Conservation (phyloP, 768 basidiomycete genomes). For the Filobasidium floriforme region DNA sequence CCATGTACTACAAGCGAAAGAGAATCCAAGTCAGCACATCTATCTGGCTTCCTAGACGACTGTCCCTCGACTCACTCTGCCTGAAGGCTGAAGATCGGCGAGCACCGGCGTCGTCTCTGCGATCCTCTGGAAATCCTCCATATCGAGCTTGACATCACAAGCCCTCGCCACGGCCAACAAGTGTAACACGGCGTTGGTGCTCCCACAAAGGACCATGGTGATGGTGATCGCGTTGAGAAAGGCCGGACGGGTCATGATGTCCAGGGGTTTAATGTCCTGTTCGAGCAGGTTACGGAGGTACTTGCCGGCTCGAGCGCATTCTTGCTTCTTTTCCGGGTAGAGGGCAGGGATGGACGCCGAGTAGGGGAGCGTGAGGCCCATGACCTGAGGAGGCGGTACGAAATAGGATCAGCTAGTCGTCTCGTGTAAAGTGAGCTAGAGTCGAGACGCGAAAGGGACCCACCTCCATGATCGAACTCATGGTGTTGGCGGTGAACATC, state of each 20-base stretch:
- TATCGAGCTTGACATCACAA: conserved; percentile 62
- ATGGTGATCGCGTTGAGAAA: conserved; percentile 97
- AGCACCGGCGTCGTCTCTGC: conserved; percentile 74
- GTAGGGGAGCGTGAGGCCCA: conserved; percentile 79
- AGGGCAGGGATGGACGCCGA: conserved; percentile 58
- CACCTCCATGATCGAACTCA: conserved; percentile 48
- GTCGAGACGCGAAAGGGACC: no score
- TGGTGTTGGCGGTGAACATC: conserved; percentile 64
- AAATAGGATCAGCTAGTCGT: no score
- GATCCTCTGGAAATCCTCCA: conserved; percentile 79
- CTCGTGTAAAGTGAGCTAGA: no score
- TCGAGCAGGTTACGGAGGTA: conserved; percentile 69
- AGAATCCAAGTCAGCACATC: conserved; percentile 60
- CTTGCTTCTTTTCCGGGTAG: conserved; percentile 64
- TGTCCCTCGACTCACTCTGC: neutral
- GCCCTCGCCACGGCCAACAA: conserved; percentile 58
- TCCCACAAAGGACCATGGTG: conserved; percentile 72
- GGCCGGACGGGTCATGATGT: conserved; percentile 96
- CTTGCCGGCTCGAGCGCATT: conserved; percentile 69
- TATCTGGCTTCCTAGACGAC: conserved; percentile 9
- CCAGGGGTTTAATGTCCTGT: conserved; percentile 69
- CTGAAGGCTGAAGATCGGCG: conserved; percentile 63
- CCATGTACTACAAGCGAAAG: conserved; percentile 55
- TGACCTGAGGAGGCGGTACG: no score
- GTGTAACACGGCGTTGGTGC: conserved; percentile 50